Base-by-base conservation (phyloP, 805 yeast species). In the Wickerhamiella spandovensis region DNA sequence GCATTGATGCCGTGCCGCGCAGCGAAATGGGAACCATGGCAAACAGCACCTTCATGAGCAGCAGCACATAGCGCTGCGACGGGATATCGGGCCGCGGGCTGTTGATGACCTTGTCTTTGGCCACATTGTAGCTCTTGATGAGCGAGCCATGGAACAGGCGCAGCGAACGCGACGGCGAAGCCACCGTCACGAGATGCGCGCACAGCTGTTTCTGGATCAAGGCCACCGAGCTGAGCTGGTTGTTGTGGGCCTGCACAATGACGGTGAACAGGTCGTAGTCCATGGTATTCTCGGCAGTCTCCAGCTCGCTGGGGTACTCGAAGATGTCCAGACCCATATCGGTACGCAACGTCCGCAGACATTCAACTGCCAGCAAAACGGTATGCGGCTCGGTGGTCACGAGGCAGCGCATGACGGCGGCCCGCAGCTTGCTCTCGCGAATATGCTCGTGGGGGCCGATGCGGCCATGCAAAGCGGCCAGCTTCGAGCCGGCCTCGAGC, bases 161-260 rank as follows among this genome's bases (percentile, higher is more conserved):
- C 24, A 44, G 35, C 38, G 46, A 23, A 3, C 15, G 22, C n/a
- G 35, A 18, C 5, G 46, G 38, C 7, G 35, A 9, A 2, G 22
- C 17, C 23, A 28, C 46, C 8, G 46, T 72, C 73, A 7, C 54
- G 54, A 18, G 67, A 66, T 7, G 75, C 68, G 47, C 72, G 66
- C 5, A 64, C 71, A 2, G 71, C 75, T 0, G 77, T 70, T 53
- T 75, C 78, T 18, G 76, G 59, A 4, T 81, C 80, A n/a, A 60
- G 63, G 45, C 50, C 12, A 32, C 25, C 35, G 41, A 24, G 15
- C 15, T 21, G 10, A 48, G 43, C 37, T 23, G 42, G 37, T 32
- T 41, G 47, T 18, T 35, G 15, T 43, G 45, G 5, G 47, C 18
- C 28, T 48, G 42, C 25, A 48, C 20, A 32, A 48, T 35, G 18